Evolutionary conservation across 2,329 filamentous ascomycete species (phyloP).

Genomic region (Pyricularia grisea): DNA sequence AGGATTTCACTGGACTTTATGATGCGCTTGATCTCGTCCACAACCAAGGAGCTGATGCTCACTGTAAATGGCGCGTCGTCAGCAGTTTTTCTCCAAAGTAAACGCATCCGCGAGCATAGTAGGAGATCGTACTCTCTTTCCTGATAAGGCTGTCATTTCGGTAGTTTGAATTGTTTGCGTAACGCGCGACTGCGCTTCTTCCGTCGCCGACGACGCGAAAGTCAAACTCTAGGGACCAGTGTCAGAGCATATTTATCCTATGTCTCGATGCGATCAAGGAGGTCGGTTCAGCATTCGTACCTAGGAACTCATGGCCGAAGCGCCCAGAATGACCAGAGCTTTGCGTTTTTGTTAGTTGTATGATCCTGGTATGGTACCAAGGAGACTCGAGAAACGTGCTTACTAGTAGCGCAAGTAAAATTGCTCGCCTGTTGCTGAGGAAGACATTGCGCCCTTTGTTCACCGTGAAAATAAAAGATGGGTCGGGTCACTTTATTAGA

Average conservation of each 20-base stretch:
- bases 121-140: conserved; percentile 78
- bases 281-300: conserved; percentile 39
- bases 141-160: conserved; percentile 96
- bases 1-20: conserved; percentile 96
- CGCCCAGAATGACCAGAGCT: conserved; percentile 96
- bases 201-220: conserved; percentile 89
- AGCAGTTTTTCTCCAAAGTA: conserved; percentile 1
- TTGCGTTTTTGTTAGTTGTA: conserved; percentile 12
- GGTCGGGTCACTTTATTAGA: neutral
- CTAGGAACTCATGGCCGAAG: conserved; percentile 96
- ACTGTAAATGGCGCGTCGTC: conserved; percentile 41
- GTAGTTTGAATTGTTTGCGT: conserved; percentile 99
- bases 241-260: neutral
- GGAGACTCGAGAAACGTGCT: conserved; percentile 21
- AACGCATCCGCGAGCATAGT: neutral
- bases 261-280: neutral
- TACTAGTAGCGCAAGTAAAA: conserved; percentile 99
- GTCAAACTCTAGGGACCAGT: conserved; percentile 68
- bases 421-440: conserved; percentile 53
- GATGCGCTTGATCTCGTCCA: conserved; percentile 93
- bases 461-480: neutral
- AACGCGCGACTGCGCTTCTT: conserved; percentile 84
- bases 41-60: conserved; percentile 86
- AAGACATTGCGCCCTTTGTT: conserved; percentile 41
- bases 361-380: neutral